phyloP scores from a whole-genome alignment of 768 basidiomycete species.

The Daedaleopsis nitida region DNA sequence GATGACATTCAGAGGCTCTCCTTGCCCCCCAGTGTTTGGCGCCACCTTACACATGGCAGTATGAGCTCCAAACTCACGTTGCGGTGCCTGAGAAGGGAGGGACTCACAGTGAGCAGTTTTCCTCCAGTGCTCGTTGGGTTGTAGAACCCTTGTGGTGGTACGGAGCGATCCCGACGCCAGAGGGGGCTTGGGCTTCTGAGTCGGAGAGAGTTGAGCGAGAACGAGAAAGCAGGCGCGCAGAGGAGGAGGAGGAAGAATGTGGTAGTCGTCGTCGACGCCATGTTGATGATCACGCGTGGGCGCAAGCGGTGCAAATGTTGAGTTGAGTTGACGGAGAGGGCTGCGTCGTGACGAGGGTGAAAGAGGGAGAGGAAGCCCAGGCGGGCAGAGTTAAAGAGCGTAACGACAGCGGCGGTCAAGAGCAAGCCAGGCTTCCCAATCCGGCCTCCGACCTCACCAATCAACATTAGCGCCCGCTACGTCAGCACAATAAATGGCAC shows the following conservation, averaged over 20 bases:
- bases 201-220: conserved; percentile 6
- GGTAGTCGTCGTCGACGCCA: conserved; percentile 24
- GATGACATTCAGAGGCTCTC: conserved; percentile 87
- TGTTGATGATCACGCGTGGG: conserved; percentile 26
- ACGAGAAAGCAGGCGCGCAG: conserved; percentile 30
- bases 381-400: conserved; percentile 8
- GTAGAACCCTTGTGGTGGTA: conserved; percentile 61
- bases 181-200: conserved; percentile 24
- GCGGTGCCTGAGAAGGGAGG: background rate
- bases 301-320: background rate
- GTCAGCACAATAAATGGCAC: background rate
- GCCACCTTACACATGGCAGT: conserved; percentile 43
- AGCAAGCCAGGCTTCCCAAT: conserved; percentile 14
- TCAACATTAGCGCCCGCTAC: background rate
- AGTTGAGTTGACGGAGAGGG: background rate
- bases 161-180: conserved; percentile 26
- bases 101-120: conserved; percentile 69
- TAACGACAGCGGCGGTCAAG: conserved; percentile 17
- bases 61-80: background rate
- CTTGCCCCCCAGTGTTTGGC: conserved; percentile 65
- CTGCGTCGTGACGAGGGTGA: background rate
- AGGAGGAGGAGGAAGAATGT: conserved; percentile 34
- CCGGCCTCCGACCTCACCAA: background rate
- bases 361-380: background rate
- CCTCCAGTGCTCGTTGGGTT: conserved; percentile 61